Conservation (phyloP, 179 eudicot species). For the Amaranthus tricolor region DNA sequence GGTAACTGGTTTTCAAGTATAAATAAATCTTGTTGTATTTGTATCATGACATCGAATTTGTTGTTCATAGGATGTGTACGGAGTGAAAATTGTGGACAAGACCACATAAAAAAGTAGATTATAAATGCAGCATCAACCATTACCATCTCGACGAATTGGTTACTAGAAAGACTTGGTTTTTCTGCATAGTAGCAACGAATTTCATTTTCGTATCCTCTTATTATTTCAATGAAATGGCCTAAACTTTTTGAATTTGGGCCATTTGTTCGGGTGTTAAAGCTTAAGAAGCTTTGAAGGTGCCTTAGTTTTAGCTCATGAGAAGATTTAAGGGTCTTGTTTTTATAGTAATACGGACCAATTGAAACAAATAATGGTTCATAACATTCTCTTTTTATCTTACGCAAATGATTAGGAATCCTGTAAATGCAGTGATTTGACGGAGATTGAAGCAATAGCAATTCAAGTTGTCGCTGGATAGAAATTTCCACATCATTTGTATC, state of each 20-base stretch:
- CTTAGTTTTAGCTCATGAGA: slow-evolving; percentile 26
- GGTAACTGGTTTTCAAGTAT: slow-evolving; percentile 30
- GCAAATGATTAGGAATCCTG: slow-evolving; percentile 26
- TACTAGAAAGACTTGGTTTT: neutral
- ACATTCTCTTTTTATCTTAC: slow-evolving; percentile 24
- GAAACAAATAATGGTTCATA: slow-evolving; percentile 33
- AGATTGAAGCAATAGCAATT: no score
- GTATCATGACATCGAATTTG: slow-evolving; percentile 3
- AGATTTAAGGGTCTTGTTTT: slow-evolving; percentile 5
- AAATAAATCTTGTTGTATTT: slow-evolving; percentile 14
- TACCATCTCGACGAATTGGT: slow-evolving; percentile 20
- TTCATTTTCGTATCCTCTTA: neutral
- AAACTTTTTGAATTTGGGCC: neutral
- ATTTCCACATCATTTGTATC: no score
- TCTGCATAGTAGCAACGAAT: slow-evolving; percentile 2
- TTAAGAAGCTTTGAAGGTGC: slow-evolving; percentile 15
- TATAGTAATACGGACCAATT: slow-evolving; percentile 32
- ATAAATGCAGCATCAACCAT: slow-evolving; percentile 28
- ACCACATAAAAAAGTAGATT: slow-evolving; percentile 14
- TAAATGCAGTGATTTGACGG: slow-evolving; percentile 24
- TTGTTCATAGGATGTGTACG: slow-evolving; percentile 2
- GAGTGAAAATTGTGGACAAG: neutral
- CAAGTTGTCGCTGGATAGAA: no score
- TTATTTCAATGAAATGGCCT: slow-evolving; percentile 5
- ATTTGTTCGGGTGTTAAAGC: neutral